Conservation (phyloP, 495 filamentous ascomycete species). For the Platismatia glauca region DNA sequence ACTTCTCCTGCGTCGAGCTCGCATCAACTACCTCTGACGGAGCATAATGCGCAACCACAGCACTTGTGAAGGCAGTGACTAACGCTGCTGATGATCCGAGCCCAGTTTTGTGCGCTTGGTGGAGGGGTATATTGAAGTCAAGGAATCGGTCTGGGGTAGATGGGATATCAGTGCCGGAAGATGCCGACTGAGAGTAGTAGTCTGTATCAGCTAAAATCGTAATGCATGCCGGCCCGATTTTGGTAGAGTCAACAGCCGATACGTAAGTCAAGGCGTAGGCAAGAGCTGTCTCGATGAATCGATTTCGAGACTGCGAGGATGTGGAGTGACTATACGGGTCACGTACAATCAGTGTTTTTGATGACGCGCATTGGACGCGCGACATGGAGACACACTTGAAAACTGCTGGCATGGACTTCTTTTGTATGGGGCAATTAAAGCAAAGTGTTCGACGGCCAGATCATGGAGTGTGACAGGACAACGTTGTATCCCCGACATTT, state of each 20-base stretch:
- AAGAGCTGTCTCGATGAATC: conserved; percentile 84
- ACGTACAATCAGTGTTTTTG: conserved; percentile 21
- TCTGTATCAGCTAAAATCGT: conserved; percentile 91
- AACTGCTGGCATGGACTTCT: too few species aligned
- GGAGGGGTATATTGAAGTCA: conserved; percentile 66
- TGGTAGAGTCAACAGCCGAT: conserved; percentile 43
- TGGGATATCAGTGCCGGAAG: conserved; percentile 27
- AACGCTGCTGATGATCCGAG: conserved; percentile 92
- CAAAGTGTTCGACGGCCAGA: background rate
- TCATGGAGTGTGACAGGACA: background rate
- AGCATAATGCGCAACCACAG: conserved; percentile 71
- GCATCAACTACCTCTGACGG: conserved; percentile 49
- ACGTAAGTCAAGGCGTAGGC: conserved; percentile 81
- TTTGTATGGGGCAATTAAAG: background rate
- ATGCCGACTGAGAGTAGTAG: conserved; percentile 77
- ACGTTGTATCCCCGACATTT: background rate
- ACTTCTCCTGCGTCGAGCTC: conserved; percentile 28
- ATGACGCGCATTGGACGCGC: background rate
- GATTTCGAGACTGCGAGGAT: conserved; percentile 46
- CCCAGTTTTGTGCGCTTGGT: conserved; percentile 85
- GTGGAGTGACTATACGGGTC: conserved; percentile 27
- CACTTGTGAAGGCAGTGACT: conserved; percentile 77
- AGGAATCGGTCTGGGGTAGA: conserved; percentile 49
- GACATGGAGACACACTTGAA: background rate
- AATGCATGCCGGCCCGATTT: conserved; percentile 59